Percentiles rank a stretch among this genome's conserved stretches.
Conservation (phyloP, 768 basidiomycete species). For the Cyathus striatus region DNA sequence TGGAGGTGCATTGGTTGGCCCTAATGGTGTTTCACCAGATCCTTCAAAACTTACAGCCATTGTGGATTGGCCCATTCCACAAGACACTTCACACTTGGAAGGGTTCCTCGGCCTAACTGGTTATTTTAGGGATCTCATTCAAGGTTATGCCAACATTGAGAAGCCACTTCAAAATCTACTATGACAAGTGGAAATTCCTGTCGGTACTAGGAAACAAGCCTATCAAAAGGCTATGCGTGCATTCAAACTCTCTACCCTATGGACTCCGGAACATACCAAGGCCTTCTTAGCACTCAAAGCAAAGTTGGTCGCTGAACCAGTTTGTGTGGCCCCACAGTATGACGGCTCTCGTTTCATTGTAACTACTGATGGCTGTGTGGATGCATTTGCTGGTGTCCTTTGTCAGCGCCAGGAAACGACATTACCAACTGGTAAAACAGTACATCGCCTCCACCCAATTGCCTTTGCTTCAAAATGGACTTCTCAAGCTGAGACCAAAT, state of each 20-base stretch:
- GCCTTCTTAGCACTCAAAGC: conserved; percentile 22
- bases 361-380: conserved; percentile 25
- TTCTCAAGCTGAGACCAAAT: conserved; percentile 15
- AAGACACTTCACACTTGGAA: conserved; percentile 17
- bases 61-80: conserved; percentile 25
- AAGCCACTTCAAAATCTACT: conserved; percentile 24
- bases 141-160: conserved; percentile 24
- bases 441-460: conserved; percentile 13
- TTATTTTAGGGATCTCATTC: conserved; percentile 27
- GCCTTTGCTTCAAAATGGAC: conserved; percentile 24
- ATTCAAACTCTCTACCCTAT: conserved; percentile 7
- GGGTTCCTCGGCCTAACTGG: conserved; percentile 29
- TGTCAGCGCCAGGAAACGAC: conserved; percentile 11
- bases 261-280: conserved; percentile 16
- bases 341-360: conserved; percentile 25
- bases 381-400: conserved; percentile 20
- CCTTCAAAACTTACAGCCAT: conserved; percentile 30
- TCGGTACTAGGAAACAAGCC: conserved; percentile 10
- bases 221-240: conserved; percentile 19
- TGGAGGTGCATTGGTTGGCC: conserved; percentile 18
- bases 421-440: conserved; percentile 7
- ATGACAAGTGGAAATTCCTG: conserved; percentile 11
- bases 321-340: conserved; percentile 14
- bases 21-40: conserved; percentile 23
- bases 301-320: conserved; percentile 16